Evolutionary conservation across 2,329 filamentous ascomycete species (phyloP), one percentile per base, ranked within the genome.

Genomic region (Elsinoe ampelina): DNA sequence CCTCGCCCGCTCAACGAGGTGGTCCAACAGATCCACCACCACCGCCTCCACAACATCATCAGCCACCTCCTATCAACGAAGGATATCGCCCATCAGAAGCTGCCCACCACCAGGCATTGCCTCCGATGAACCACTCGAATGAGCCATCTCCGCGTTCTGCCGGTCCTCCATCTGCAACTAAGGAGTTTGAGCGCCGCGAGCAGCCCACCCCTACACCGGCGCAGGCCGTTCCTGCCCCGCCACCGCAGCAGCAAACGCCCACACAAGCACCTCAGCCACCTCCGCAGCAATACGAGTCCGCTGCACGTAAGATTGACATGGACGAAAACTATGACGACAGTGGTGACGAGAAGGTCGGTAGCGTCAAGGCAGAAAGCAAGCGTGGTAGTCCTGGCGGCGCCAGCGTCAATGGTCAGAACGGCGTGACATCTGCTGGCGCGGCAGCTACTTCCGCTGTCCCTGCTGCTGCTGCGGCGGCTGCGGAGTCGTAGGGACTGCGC

Each of bases 301-400:
- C 93, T 34, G 89, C 90, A 17, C 81, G 93, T 19, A 95, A 95
- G 72, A 95, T 98, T 83, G 92, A 97, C 5, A 88, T 97, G 17
- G 91, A 98, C 63, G 93, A 98, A 70, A 87, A 97, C 69, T 97
- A 98, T 66, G 92, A 97, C 69, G 92, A 97, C 66, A 92, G 91
- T 58, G 89, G 83, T 3, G 91, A 95, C 62, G 92, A 96, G 59
- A 70, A 76, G 60, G 70, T 64, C 13, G 66, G 63, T 1, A 64
- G 64, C 6, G 55, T 67, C 42, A 75, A 74, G 60, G 71, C 73
- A 56, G 73, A 75, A 61, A 74, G 73, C 59, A 73, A 71, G 58
- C 68, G 72, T 38, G 72, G 67, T 55, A 76, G 73, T 61, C 75
- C 75, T 1, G 66, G 66, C 58, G 55, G 63, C 20, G 55, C 30